Evolutionary conservation across 2,329 filamentous ascomycete genomes (phyloP).

Genomic region (Xylariaceae sp.): DNA sequence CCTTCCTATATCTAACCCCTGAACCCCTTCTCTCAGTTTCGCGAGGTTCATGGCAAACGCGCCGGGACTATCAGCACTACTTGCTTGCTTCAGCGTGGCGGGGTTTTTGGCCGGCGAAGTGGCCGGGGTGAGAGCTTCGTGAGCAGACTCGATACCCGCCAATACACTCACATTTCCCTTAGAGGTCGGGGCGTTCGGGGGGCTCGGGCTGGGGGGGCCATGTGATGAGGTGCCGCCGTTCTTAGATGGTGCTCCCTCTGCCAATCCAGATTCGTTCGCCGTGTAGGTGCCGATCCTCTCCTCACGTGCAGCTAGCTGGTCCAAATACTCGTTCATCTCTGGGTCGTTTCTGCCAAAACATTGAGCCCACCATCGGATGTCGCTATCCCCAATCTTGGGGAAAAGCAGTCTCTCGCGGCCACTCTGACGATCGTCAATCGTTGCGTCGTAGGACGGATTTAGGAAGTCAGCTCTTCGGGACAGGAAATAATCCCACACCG

Average conservation of each 20-base stretch:
- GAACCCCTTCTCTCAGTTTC: constrained; percentile 46
- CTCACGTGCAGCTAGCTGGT: constrained; percentile 49
- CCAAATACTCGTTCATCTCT: constrained; percentile 81
- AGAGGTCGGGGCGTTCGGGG: constrained; percentile 38
- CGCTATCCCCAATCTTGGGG: constrained; percentile 58
- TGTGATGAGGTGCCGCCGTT: constrained; percentile 28
- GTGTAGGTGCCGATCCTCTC: constrained; percentile 38
- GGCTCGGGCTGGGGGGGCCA: constrained; percentile 35
- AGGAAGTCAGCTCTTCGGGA: constrained; percentile 76
- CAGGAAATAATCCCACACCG: constrained; percentile 95
- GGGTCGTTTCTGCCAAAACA: constrained; percentile 80
- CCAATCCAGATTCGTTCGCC: constrained; percentile 8
- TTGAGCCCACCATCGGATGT: constrained; percentile 93
- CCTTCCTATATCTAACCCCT: constrained; percentile 48
- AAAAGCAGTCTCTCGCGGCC: constrained; percentile 83
- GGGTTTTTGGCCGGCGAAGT: constrained; percentile 21
- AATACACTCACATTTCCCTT: constrained; percentile 49
- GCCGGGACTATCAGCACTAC: constrained; percentile 44
- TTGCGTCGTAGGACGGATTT: constrained; percentile 73
- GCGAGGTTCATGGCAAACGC: constrained; percentile 41
- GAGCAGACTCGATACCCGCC: constrained; percentile 56
- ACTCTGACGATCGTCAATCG: constrained; percentile 73
- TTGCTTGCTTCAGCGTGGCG: constrained; percentile 42
- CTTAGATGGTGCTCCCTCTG: constrained; percentile 21
- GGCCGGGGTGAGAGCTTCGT: constrained; percentile 48